phyloP scores from a whole-genome alignment of 2,329 filamentous ascomycete species.

The Pseudogymnoascus sp. region DNA sequence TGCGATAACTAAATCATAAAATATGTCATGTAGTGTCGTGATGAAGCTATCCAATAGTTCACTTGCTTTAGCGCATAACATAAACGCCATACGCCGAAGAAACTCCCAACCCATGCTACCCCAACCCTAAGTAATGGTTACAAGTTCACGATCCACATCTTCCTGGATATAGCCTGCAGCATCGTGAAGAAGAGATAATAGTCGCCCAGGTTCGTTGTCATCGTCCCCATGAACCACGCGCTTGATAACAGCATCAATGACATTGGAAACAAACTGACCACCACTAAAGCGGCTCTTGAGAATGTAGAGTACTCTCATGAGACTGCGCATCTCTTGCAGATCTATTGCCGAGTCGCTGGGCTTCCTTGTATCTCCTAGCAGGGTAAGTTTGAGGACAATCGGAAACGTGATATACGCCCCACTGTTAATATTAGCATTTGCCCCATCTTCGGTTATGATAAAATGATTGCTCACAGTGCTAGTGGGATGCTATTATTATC shows the following conservation, averaged over 20 bases:
- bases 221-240: neutral
- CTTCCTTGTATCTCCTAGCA: neutral
- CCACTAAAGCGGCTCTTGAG: conserved; percentile 9
- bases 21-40: neutral
- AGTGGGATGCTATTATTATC: conserved; percentile 9
- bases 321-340: conserved; percentile 4
- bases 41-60: neutral
- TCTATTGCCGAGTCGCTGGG: conserved; percentile 5
- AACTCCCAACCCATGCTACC: neutral
- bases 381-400: neutral
- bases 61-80: neutral
- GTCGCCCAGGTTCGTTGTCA: neutral
- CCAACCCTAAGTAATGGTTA: neutral
- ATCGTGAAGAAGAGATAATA: neutral
- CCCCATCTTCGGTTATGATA: too few species aligned
- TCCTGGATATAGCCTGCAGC: neutral
- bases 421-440: neutral
- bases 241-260: conserved; percentile 6
- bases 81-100: neutral
- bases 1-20: neutral
- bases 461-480: conserved; percentile 6
- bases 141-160: neutral
- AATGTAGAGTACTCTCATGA: conserved; percentile 5
- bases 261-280: conserved; percentile 7
- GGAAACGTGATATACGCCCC: conserved; percentile 7